Evolutionary conservation across 2,329 filamentous ascomycete genomes (phyloP), one percentile per base, ranked within the genome.

Genomic region (Beauveria scarabaeidicola): DNA sequence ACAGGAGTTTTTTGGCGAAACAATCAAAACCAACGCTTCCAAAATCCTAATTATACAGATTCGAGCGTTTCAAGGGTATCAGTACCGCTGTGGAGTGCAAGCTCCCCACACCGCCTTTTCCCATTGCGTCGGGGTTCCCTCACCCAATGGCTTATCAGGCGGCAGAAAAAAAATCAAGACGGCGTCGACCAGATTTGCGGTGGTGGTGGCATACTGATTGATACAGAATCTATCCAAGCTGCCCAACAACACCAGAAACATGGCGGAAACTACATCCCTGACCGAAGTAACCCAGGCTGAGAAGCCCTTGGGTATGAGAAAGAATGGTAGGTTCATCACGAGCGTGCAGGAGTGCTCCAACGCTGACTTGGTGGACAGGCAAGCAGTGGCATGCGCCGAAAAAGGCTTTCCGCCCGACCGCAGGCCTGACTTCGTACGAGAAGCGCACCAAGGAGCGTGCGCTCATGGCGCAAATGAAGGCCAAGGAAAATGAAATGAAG

Each of bases 401-500:
- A 72, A 89, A 87, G 63, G 85, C 94, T 1, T 97, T 97, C 74
- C 87, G 94, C 43, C 93, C 90, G 4, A 85, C 78, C 15, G 81
- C 88, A 10, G 91, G 92, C 27, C 81, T 91, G 66, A 89, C 84
- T 3, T 85, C 90, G 0, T 97, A 88, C 72, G 86, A 87, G 66
- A 88, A 91, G 74, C 86, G 93, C 57, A 77, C 84, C 50, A 86
- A 87, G 66, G 81, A 86, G 63, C 84, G 91, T 55, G 83, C 86
- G 63, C 82, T 86, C 8, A 81, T 86, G 67, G 82, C 84, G 13
- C 85, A 90, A n/a, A 83, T 89, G 67, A 97, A 97, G 77, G 90
- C 91, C 40, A 91, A 91, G 69, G 94, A 97, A 77, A 92, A 90
- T 75, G 91, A 97, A 74, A 85, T 99, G 85, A 95, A 93, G 78